A percentile compares a stretch with the other conserved stretches of the same genome.
phyloP scores from a whole-genome alignment of 441 rosid genomes.

The Biscutella auriculata region DNA sequence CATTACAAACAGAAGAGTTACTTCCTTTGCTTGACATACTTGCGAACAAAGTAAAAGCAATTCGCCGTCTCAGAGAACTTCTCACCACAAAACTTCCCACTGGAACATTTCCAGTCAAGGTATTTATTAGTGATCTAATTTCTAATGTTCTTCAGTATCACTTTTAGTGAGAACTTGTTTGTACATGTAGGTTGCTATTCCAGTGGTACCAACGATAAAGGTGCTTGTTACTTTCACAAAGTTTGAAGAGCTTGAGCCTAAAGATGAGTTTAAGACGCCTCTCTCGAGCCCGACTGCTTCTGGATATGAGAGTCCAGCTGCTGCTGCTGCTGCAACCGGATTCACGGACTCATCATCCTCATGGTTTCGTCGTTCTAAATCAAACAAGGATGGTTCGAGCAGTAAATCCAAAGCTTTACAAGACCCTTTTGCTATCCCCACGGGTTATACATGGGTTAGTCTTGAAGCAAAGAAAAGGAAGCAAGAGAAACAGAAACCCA shows the following conservation, averaged over 20 bases:
- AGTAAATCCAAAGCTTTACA: slow-evolving; percentile 43
- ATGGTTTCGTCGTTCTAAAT: slow-evolving; percentile 82
- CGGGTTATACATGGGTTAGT: slow-evolving; percentile 69
- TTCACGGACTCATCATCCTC: slow-evolving; percentile 61
- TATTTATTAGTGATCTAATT: no score
- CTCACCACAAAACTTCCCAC: slow-evolving; percentile 85
- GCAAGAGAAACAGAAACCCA: slow-evolving; percentile 69
- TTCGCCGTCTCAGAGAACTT: slow-evolving; percentile 89
- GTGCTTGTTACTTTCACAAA: slow-evolving; percentile 86
- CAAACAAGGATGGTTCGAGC: slow-evolving; percentile 45
- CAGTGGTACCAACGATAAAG: slow-evolving; percentile 88
- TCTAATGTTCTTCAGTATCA: not conserved
- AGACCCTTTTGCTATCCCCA: slow-evolving; percentile 76
- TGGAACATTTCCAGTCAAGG: slow-evolving; percentile 98
- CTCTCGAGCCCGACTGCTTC: slow-evolving; percentile 67
- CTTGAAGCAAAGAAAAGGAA: slow-evolving; percentile 82
- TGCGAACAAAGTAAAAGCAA: slow-evolving; percentile 96
- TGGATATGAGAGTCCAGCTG: slow-evolving; percentile 66
- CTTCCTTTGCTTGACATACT: slow-evolving; percentile 94
- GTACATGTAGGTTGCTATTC: slow-evolving; percentile 76
- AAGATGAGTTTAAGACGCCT: slow-evolving; percentile 85
- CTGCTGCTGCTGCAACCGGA: slow-evolving; percentile 46
- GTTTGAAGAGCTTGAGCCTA: slow-evolving; percentile 74
- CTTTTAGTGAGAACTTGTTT: not conserved
- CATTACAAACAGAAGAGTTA: slow-evolving; percentile 85